phyloP scores from a whole-genome alignment of 2,329 filamentous ascomycete species.

The Penicillium crustosum region DNA sequence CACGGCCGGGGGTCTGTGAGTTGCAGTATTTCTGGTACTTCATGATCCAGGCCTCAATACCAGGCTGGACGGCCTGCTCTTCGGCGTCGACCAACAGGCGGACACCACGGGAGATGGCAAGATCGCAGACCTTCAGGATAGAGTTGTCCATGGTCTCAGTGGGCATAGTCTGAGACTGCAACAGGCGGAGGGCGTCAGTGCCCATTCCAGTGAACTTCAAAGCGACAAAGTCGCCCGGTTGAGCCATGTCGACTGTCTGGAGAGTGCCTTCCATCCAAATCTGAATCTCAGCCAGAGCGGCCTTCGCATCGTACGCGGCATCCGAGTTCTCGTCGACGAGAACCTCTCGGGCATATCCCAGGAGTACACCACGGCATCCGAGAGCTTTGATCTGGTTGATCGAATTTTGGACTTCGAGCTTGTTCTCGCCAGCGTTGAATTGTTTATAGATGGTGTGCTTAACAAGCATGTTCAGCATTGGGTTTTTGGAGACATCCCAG shows the following conservation, averaged over 20 bases:
- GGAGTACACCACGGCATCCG: constrained; percentile 55
- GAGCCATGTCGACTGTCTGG: constrained; percentile 54
- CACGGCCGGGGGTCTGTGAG: constrained; percentile 42
- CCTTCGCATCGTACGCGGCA: constrained; percentile 31
- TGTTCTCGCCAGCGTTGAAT: constrained; percentile 56
- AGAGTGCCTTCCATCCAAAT: constrained; percentile 56
- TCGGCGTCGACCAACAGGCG: constrained; percentile 56
- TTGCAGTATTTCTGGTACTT: constrained; percentile 56
- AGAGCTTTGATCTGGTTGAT: constrained; percentile 49
- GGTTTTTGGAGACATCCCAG: constrained; percentile 52
- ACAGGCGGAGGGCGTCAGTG: constrained; percentile 40
- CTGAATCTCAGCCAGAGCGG: constrained; percentile 36
- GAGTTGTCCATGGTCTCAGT: constrained; percentile 44
- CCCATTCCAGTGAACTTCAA: constrained; percentile 56
- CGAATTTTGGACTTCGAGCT: constrained; percentile 48
- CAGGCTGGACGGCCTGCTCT: constrained; percentile 52
- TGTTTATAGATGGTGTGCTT: constrained; percentile 56
- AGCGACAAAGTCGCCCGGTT: constrained; percentile 53
- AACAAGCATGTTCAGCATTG: constrained; percentile 46
- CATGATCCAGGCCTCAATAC: constrained; percentile 55
- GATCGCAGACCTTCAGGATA: constrained; percentile 46
- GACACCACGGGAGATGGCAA: constrained; percentile 44
- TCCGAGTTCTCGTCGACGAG: constrained; percentile 48
- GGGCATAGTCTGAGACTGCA: constrained; percentile 42
- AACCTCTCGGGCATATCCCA: constrained; percentile 56